Evolutionary conservation across 495 filamentous ascomycete species (phyloP).

Genomic region (Hypoxylon subgilvum): DNA sequence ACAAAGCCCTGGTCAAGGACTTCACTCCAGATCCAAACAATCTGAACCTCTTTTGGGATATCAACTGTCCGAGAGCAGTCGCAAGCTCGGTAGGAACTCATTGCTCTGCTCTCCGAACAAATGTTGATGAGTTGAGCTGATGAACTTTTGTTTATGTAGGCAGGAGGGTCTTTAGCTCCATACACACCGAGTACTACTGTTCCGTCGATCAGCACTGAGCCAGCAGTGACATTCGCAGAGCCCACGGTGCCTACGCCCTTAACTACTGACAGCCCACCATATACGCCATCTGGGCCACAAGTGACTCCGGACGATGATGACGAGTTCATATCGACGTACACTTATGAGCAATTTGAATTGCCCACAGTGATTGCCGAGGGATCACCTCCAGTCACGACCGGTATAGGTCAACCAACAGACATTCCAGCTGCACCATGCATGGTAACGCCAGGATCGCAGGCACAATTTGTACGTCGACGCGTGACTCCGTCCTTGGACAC

Average conservation of each 20-base stretch:
- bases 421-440: slow-evolving; percentile 7
- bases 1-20: slow-evolving; percentile 12
- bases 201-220: slow-evolving; percentile 3
- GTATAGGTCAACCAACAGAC: slow-evolving; percentile 3
- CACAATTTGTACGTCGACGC: slow-evolving; percentile 6
- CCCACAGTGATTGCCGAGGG: background rate
- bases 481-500: background rate
- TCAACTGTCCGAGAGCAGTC: slow-evolving; percentile 12
- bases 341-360: background rate
- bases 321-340: slow-evolving; percentile 10
- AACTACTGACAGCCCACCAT: slow-evolving; percentile 10
- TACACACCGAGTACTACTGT: background rate
- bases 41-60: slow-evolving; percentile 15
- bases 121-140: background rate
- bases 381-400: slow-evolving; percentile 1
- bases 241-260: background rate
- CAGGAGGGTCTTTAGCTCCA: background rate
- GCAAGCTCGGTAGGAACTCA: background rate
- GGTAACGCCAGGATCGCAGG: background rate
- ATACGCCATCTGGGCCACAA: slow-evolving; percentile 5
- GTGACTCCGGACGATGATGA: slow-evolving; percentile 13
- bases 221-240: background rate
- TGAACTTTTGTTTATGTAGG: background rate
- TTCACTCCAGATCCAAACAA: slow-evolving; percentile 10
- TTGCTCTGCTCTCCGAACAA: background rate